Evolutionary conservation across 2,329 filamentous ascomycete genomes (phyloP), one percentile per base, ranked within the genome.

Genomic region (Pseudogymnoascus sp.): DNA sequence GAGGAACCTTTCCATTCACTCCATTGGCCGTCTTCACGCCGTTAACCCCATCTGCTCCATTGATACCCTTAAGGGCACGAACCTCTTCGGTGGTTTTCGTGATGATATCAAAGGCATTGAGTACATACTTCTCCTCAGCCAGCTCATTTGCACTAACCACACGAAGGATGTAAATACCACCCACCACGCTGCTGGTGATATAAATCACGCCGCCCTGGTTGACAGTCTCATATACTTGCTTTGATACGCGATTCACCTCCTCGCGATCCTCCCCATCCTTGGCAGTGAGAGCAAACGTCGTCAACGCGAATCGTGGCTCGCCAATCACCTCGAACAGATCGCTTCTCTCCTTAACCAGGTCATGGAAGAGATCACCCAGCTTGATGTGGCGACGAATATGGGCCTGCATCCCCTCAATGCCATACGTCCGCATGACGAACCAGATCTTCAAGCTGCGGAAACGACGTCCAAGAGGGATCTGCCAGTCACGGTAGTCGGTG

Each of bases 401-500:
- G 4, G 77, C 81, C 68, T 86, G 86, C 71, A 97, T 76, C 0
- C 93, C 93, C 31, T 81, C 80, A 61, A 96, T 78, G 59, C 93
- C 93, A 72, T 92, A 96, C 47, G 83, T 87, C 50, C 93, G 82
- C 70, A 97, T 79, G 6, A 97, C 92, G 73, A 97, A 97, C 93
- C 93, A 97, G 67, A 96, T 87, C 79, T 97, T 97, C 64, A 97
- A 77, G 2, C 88, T 86, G 65, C 93, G 84, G 82, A 97, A 97
- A 14, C 93, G 82, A 2, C 93, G 82, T 7, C 93, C 93, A 0
- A 97, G 86, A 0, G 93, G 92, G 70, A 97, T 96, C 77, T 96
- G 92, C 93, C 93, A 97, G 80, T 97, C 93, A 56, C 93, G 86
- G 79, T 96, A 97, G 76, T 97, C 93, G 24, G 91, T 96, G 0